Conservation (phyloP, 78 protist genomes). For the Dictyostelium intermedium region DNA sequence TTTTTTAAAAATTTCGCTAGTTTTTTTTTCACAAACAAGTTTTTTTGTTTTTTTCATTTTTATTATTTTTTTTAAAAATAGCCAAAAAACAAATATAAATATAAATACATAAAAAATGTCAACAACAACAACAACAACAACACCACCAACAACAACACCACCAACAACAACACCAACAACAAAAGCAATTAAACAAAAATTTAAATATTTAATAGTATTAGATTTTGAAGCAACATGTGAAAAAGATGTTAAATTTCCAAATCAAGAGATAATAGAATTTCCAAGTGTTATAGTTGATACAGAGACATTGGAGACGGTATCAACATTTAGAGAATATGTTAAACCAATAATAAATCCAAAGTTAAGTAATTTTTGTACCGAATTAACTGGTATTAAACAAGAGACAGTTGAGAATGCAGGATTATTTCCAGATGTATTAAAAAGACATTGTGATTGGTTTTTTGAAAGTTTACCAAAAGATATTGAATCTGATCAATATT, state of each 20-base stretch:
- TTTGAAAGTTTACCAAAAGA: background rate
- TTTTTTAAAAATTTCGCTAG: no score
- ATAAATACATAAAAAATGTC: background rate
- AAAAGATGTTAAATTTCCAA: background rate
- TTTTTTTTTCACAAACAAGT: no score
- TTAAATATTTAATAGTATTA: conserved; percentile 54
- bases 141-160: background rate
- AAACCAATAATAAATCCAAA: conserved; percentile 61
- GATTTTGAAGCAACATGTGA: conserved; percentile 90
- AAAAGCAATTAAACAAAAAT: background rate
- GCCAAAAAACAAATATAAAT: no score
- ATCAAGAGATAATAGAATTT: conserved; percentile 90
- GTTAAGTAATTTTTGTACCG: conserved; percentile 82
- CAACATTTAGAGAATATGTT: conserved; percentile 76
- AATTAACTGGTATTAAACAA: conserved; percentile 87
- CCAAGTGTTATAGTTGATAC: conserved; percentile 85
- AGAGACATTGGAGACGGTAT: background rate
- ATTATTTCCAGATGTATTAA: conserved; percentile 54
- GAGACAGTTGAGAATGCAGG: conserved; percentile 80
- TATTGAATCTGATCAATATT: no score
- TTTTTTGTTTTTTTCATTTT: no score
- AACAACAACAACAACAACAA: no score
- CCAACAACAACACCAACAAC: background rate
- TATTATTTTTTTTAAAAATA: no score
- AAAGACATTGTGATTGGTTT: conserved; percentile 49